phyloP scores from a whole-genome alignment of 805 yeast species.

The Candida andamanensis region DNA sequence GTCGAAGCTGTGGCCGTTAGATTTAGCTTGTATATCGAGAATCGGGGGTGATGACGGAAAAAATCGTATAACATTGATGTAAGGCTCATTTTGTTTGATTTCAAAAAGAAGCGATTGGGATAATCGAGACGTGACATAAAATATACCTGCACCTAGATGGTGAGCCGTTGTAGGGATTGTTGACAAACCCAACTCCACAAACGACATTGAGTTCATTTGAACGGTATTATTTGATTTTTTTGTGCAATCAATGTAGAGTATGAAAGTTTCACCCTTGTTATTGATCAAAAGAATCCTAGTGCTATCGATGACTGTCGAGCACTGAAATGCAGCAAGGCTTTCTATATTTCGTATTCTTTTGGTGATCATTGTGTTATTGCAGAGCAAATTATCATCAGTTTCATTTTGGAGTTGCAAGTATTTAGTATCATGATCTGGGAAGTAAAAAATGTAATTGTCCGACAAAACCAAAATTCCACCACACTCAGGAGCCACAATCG shows the following conservation, averaged over 20 bases:
- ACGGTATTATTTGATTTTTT: not conserved
- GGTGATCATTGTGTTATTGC: constrained; percentile 15
- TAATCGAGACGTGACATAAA: constrained; percentile 24
- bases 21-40: constrained; percentile 16
- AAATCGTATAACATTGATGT: constrained; percentile 17
- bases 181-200: constrained; percentile 23
- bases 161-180: constrained; percentile 26
- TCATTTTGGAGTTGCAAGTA: constrained; percentile 8
- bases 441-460: constrained; percentile 23
- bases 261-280: constrained; percentile 23
- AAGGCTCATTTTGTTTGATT: constrained; percentile 21
- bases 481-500: constrained; percentile 14
- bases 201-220: constrained; percentile 10
- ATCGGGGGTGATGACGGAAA: constrained; percentile 29
- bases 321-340: constrained; percentile 6
- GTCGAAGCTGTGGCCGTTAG: constrained; percentile 4
- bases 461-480: constrained; percentile 27
- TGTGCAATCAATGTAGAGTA: constrained; percentile 16
- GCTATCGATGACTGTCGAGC: constrained; percentile 19
- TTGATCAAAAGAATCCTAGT: constrained; percentile 22
- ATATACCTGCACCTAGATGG: constrained; percentile 21
- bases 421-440: constrained; percentile 17
- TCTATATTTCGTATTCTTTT: constrained; percentile 14
- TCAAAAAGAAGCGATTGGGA: constrained; percentile 29
- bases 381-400: constrained; percentile 9